Evolutionary conservation across 768 basidiomycete species (phyloP).

Genomic region (Termitomyces sp.): DNA sequence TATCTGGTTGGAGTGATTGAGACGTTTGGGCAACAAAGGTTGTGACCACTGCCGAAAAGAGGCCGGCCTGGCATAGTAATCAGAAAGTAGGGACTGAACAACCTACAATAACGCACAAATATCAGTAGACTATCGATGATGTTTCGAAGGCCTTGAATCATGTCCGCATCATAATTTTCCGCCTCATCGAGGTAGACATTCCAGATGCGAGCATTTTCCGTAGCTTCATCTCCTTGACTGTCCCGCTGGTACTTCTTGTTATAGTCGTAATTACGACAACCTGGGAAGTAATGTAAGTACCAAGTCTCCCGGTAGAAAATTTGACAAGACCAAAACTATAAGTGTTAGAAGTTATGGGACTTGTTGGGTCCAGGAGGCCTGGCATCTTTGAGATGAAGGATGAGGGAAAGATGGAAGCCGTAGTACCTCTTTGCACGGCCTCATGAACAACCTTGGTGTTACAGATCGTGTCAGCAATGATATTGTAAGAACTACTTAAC

Average conservation of each 20-base stretch:
- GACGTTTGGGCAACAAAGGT: not conserved
- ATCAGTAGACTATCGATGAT: not conserved
- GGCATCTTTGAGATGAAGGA: not conserved
- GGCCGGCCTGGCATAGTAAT: not conserved
- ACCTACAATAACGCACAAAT: not conserved
- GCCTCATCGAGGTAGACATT: not conserved
- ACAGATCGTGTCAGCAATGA: not conserved
- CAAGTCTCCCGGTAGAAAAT: not conserved
- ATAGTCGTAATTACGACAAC: conserved; percentile 1
- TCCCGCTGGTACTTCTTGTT: not conserved
- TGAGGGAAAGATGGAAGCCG: not conserved
- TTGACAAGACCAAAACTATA: not conserved
- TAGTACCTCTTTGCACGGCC: not conserved
- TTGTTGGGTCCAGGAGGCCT: not conserved
- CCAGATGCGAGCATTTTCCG: not conserved
- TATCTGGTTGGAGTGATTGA: not conserved
- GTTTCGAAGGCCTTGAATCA: not conserved
- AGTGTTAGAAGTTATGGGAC: not conserved
- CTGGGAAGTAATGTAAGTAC: not conserved
- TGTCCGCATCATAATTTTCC: not conserved
- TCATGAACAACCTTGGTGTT: not conserved
- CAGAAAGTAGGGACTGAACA: not conserved
- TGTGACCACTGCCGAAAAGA: not conserved
- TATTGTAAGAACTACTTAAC: not conserved
- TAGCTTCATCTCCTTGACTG: not conserved